These are phyloP conservation scores for Coemansia sp. DNA, from an alignment of 192 early-diverging fungal species.

Conservation along the genomic window DNA sequence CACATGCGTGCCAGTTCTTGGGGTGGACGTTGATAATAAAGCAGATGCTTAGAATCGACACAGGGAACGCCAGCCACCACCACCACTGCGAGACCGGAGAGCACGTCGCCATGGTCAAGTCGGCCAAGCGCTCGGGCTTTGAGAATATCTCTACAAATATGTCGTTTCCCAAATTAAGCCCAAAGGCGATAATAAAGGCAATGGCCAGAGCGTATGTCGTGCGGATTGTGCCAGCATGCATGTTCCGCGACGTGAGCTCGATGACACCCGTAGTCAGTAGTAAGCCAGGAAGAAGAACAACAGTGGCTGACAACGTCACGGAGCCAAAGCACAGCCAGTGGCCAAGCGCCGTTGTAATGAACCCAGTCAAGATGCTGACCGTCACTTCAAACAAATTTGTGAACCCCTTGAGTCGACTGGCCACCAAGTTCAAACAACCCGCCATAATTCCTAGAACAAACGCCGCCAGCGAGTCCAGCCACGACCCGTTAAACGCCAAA, in stretches of 20 bases:
- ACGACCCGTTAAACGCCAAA: constrained; percentile 64
- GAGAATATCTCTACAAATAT: constrained; percentile 59
- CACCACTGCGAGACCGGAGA: constrained; percentile 39
- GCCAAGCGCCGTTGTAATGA: constrained; percentile 54
- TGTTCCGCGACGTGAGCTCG: constrained; percentile 79
- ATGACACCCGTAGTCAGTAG: constrained; percentile 74
- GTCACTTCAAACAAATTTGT: constrained; percentile 67
- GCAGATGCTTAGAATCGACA: constrained; percentile 50
- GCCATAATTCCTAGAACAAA: constrained; percentile 49
- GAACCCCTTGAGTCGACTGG: constrained; percentile 55
- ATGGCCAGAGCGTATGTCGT: constrained; percentile 74
- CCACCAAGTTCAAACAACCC: constrained; percentile 56
- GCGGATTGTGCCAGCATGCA: constrained; percentile 80
- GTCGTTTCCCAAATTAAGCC: constrained; percentile 58
- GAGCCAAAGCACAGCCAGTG: constrained; percentile 58
- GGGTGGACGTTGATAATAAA: constrained; percentile 55
- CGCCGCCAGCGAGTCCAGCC: constrained; percentile 59
- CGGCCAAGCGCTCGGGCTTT: constrained; percentile 8
- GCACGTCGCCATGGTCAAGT: constrained; percentile 20
- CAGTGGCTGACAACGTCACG: constrained; percentile 57
- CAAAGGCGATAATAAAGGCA: constrained; percentile 70
- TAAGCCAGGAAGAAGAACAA: constrained; percentile 66
- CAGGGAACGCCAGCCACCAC: constrained; percentile 57
- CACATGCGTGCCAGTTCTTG: constrained; percentile 67
- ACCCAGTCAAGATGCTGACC: constrained; percentile 55